phyloP scores from a whole-genome alignment of 345 rosid species.

The Brassica napus region Da-Ae NC_063450.1:5534501-5535000 shows the following conservation, averaged over 20 bases:
- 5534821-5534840: slow-evolving; percentile 54
- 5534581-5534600: slow-evolving; percentile 44
- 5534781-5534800: slow-evolving; percentile 58
- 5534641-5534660: slow-evolving; percentile 44
- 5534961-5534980: slow-evolving; percentile 1
- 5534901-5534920: slow-evolving; percentile 43
- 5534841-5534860: slow-evolving; percentile 60
- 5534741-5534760: slow-evolving; percentile 50
- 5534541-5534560: slow-evolving; percentile 43
- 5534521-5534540: slow-evolving; percentile 40
- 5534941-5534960: neutral
- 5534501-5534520: too few species aligned
- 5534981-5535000: too few species aligned
- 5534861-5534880: slow-evolving; percentile 88
- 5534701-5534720: slow-evolving; percentile 14
- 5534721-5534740: neutral
- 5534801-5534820: slow-evolving; percentile 53
- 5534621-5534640: slow-evolving; percentile 45
- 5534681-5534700: neutral
- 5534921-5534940: slow-evolving; percentile 27
- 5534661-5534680: neutral
- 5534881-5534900: slow-evolving; percentile 67
- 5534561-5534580: slow-evolving; percentile 42
- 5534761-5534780: slow-evolving; percentile 54
- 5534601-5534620: slow-evolving; percentile 40